These are phyloP conservation scores for Rhizophora apiculata DNA, from an alignment of 345 rosid species.

Conservation along the genomic window DNA sequence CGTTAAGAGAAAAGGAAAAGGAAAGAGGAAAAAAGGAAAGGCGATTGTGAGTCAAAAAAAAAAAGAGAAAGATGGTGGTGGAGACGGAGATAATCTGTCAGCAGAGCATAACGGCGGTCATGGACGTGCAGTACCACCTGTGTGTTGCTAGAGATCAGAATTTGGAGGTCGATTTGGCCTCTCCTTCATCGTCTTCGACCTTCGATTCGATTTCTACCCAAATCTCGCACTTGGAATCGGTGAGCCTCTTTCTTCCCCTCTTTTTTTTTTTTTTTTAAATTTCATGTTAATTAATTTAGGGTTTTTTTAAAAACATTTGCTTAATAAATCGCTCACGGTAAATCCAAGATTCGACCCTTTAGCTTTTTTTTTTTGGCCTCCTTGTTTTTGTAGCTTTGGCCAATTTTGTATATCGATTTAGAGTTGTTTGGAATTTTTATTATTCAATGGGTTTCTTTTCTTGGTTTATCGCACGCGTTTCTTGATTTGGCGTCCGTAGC, in stretches of 20 bases:
- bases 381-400: neutral
- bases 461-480: neutral
- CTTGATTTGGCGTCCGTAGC: neutral
- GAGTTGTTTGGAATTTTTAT: too few species aligned
- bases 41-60: too few species aligned
- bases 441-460: neutral
- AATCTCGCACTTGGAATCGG: slow-evolving; percentile 46
- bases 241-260: slow-evolving; percentile 15
- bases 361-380: neutral
- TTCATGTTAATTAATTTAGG: neutral
- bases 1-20: neutral
- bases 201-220: slow-evolving; percentile 40
- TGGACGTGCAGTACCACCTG: slow-evolving; percentile 33
- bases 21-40: neutral
- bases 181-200: slow-evolving; percentile 29
- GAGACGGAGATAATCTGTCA: slow-evolving; percentile 38
- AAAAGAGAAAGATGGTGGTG: slow-evolving; percentile 22
- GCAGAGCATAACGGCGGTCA: slow-evolving; percentile 16
- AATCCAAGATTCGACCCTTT: too few species aligned
- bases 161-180: slow-evolving; percentile 27
- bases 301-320: neutral
- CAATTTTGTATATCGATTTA: neutral
- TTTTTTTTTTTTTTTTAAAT: neutral
- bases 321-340: neutral
- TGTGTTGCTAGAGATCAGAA: slow-evolving; percentile 22